phyloP scores from a whole-genome alignment of 1,284 basidiomycete genomes.

The Meira nashicola region DNA sequence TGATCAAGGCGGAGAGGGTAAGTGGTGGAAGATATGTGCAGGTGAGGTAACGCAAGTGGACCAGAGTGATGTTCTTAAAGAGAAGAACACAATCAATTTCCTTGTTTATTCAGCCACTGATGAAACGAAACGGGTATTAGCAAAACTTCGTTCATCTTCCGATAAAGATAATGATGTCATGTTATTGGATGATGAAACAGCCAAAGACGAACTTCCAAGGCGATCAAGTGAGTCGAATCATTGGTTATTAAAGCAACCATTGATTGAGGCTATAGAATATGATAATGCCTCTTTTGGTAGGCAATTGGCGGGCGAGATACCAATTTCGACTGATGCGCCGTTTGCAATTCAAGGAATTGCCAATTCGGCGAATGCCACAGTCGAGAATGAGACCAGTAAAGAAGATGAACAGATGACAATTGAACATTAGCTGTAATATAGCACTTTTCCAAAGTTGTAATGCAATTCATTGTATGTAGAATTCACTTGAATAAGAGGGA shows the following conservation, averaged over 20 bases:
- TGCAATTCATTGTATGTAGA: neutral
- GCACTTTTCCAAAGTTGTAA: no score
- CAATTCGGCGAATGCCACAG: no score
- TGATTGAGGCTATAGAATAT: neutral
- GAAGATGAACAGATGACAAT: no score
- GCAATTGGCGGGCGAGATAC: neutral
- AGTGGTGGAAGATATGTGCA: slow-evolving; percentile 2
- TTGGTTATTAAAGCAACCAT: neutral
- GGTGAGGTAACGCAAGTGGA: neutral
- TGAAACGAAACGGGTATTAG: neutral
- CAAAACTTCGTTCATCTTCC: slow-evolving; percentile 1
- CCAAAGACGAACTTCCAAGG: no score
- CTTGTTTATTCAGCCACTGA: neutral
- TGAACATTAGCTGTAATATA: no score
- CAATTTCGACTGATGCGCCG: no score
- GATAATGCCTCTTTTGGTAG: slow-evolving; percentile 1
- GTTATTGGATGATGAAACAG: no score
- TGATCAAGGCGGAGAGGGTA: neutral
- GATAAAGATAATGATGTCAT: neutral
- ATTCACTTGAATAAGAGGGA: neutral
- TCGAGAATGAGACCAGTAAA: no score
- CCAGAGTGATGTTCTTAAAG: neutral
- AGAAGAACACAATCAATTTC: neutral
- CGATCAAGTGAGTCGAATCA: no score
- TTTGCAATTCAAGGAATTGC: no score